These are phyloP conservation scores for Zygoascus hellenicus DNA, from an alignment of 1,139 yeast species.

Conservation along the genomic window DNA sequence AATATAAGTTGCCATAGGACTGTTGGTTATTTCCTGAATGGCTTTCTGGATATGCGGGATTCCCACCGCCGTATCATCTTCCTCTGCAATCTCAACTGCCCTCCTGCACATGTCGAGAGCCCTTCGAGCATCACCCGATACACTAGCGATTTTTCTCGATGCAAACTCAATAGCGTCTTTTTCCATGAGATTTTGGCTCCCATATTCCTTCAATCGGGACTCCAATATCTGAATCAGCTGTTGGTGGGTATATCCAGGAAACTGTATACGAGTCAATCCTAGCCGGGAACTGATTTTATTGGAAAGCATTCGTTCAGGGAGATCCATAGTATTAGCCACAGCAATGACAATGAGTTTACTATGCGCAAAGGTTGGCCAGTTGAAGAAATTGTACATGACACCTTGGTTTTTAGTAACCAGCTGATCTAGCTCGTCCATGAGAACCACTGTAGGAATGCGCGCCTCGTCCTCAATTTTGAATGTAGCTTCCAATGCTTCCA, in stretches of 20 bases:
- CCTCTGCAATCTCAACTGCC: slow-evolving; percentile 85
- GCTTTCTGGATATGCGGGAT: slow-evolving; percentile 73
- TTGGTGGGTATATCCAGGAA: slow-evolving; percentile 78
- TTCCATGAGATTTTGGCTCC: slow-evolving; percentile 42
- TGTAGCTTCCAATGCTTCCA: slow-evolving; percentile 48
- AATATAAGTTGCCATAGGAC: slow-evolving; percentile 62
- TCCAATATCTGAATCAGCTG: slow-evolving; percentile 73
- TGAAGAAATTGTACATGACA: slow-evolving; percentile 91
- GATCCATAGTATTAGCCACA: slow-evolving; percentile 95
- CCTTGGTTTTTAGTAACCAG: slow-evolving; percentile 78
- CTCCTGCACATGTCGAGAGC: slow-evolving; percentile 84
- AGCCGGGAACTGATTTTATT: slow-evolving; percentile 88
- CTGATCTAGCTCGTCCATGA: slow-evolving; percentile 91
- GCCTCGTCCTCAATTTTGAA: slow-evolving; percentile 37
- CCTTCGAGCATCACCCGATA: slow-evolving; percentile 94
- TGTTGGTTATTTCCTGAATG: slow-evolving; percentile 68
- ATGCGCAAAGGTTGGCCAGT: slow-evolving; percentile 86
- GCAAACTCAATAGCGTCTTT: slow-evolving; percentile 87
- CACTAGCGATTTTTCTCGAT: slow-evolving; percentile 89
- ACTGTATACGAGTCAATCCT: slow-evolving; percentile 81
- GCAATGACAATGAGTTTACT: slow-evolving; percentile 86
- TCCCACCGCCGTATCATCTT: slow-evolving; percentile 43
- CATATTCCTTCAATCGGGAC: slow-evolving; percentile 52
- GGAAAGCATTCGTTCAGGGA: slow-evolving; percentile 82
- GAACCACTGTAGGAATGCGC: slow-evolving; percentile 59